Percentiles rank a stretch among this genome's conserved stretches.
These are phyloP conservation scores for Fusarium nygamai DNA, from an alignment of 2,329 filamentous ascomycete species.

Conservation along the genomic window DNA sequence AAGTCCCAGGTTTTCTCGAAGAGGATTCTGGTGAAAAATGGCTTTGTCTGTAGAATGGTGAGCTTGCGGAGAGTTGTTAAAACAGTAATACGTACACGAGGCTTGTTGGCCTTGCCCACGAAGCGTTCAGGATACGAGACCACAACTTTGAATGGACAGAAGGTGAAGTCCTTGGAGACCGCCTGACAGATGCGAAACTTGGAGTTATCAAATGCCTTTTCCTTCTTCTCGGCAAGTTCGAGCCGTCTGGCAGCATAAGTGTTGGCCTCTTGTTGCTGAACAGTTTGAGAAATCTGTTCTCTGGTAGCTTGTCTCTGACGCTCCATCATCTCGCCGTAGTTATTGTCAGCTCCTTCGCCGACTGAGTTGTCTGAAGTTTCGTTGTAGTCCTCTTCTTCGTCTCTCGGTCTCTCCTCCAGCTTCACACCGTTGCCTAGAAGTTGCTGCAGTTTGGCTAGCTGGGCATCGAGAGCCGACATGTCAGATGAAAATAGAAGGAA, in stretches of 20 bases:
- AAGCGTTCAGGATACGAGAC: constrained; percentile 68
- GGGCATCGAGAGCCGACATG: constrained; percentile 36
- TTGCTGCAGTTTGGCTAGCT: constrained; percentile 34
- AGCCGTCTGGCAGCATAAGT: constrained; percentile 1
- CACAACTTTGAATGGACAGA: constrained; percentile 65
- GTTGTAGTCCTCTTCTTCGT: background rate
- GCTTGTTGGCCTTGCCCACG: constrained; percentile 63
- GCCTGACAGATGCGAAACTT: constrained; percentile 40
- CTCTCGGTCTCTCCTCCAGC: constrained; percentile 15
- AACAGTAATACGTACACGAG: constrained; percentile 51
- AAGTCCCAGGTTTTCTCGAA: constrained; percentile 76
- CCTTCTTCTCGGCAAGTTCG: constrained; percentile 8
- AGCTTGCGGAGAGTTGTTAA: constrained; percentile 1
- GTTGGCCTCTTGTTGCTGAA: background rate
- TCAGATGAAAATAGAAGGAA: background rate
- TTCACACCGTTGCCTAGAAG: constrained; percentile 36
- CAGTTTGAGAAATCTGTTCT: background rate
- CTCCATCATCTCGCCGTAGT: constrained; percentile 2
- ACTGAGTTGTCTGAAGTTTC: background rate
- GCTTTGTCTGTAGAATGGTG: constrained; percentile 48
- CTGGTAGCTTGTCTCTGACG: background rate
- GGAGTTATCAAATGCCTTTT: constrained; percentile 37
- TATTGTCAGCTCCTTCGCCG: background rate
- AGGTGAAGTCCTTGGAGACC: constrained; percentile 43
- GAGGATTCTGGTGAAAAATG: constrained; percentile 69